Evolutionary conservation across 139 green algal genomes (phyloP).

Genomic region (Parachlorella kessleri): DNA sequence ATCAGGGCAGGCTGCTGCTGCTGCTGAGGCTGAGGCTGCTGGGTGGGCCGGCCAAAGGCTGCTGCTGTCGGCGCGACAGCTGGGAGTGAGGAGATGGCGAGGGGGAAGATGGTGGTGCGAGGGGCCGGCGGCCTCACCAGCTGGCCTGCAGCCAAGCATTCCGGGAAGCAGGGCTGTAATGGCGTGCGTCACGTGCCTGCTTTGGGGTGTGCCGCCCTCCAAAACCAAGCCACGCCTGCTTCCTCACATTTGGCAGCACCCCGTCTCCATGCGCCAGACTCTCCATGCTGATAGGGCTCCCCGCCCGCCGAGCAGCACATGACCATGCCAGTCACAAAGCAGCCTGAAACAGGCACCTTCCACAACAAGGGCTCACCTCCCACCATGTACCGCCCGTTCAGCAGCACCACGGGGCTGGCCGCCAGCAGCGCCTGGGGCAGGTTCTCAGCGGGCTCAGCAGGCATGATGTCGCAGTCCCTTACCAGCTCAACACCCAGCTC

Average conservation of each 20-base stretch:
- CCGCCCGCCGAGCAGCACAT: no score
- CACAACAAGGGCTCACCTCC: neutral
- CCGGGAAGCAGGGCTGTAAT: no score
- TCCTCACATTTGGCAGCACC: no score
- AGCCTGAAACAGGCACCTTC: no score
- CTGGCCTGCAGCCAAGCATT: conserved; percentile 13
- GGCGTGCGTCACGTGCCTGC: no score
- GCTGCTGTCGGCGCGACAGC: neutral
- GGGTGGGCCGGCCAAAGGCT: neutral
- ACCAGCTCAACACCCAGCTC: conserved; percentile 90
- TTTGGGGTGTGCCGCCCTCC: no score
- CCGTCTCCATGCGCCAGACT: no score
- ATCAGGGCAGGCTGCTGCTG: neutral
- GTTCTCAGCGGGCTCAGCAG: conserved; percentile 54
- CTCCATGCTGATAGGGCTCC: no score
- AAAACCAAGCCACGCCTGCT: no score
- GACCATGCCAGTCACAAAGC: no score
- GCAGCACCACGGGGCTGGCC: conserved; percentile 17
- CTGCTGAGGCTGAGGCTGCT: neutral
- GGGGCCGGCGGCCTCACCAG: conserved; percentile 2
- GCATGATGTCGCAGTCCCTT: conserved; percentile 73
- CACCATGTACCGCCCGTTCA: conserved; percentile 40
- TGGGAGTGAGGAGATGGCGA: neutral
- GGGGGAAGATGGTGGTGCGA: neutral
- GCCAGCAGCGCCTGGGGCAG: conserved; percentile 42